Percentiles rank a stretch among this genome's conserved stretches.
Conservation (phyloP, 257 asterid species). For the Penstemon barbatus region DNA sequence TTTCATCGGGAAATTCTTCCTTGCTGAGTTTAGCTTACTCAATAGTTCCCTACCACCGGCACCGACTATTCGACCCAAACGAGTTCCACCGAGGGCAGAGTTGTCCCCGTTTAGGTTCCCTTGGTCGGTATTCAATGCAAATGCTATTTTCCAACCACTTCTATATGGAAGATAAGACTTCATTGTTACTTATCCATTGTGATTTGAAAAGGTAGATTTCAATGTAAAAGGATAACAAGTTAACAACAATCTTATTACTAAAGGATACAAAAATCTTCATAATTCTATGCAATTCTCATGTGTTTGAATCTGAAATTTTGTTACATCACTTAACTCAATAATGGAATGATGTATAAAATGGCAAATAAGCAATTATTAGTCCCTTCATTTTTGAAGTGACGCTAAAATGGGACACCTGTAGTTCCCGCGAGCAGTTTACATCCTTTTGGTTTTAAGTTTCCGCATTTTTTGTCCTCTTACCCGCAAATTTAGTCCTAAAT, state of each 20-base stretch:
- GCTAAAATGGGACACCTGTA: no score
- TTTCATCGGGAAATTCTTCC: constrained; percentile 82
- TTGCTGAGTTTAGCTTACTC: constrained; percentile 74
- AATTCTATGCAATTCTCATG: no score
- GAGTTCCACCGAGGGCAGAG: constrained; percentile 69
- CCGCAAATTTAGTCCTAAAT: no score
- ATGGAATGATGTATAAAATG: no score
- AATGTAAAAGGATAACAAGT: not conserved
- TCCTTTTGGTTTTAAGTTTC: no score
- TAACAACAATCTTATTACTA: no score
- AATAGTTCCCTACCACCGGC: constrained; percentile 77
- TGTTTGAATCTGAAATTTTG: not conserved
- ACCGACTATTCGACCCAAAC: constrained; percentile 84
- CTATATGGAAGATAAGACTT: not conserved
- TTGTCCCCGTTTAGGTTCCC: constrained; percentile 43
- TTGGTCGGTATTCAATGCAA: constrained; percentile 69
- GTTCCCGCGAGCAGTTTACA: no score
- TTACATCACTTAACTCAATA: not conserved
- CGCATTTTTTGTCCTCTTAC: no score
- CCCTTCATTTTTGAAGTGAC: no score
- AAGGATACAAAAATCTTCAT: no score
- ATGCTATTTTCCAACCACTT: constrained; percentile 43
- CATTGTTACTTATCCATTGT: no score
- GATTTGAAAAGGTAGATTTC: not conserved
- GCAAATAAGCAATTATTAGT: no score